A percentile compares a stretch with the other conserved stretches of the same genome.
These are phyloP conservation scores for Fonsecaea multimorphosa DNA, from an alignment of 2,329 filamentous ascomycete genomes.

Conservation along the genomic window DNA sequence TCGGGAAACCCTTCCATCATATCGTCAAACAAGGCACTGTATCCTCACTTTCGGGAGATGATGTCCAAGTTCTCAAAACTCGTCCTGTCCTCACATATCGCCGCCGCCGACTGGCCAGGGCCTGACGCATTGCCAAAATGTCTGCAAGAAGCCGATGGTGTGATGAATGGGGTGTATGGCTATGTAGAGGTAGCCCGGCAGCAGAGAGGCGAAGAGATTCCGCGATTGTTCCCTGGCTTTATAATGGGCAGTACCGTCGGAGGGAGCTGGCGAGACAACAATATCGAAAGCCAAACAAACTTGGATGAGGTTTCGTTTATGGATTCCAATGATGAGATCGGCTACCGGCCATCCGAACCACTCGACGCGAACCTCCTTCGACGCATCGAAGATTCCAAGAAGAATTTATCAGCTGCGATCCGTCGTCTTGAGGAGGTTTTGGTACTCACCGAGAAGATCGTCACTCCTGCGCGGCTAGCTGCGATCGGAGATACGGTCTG, in stretches of 20 bases:
- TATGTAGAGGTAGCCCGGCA: slow-evolving; percentile 95
- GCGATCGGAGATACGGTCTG: slow-evolving; percentile 83
- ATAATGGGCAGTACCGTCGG: slow-evolving; percentile 82
- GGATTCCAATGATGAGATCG: slow-evolving; percentile 83
- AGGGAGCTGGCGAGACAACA: slow-evolving; percentile 82
- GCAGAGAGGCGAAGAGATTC: slow-evolving; percentile 90
- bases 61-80: slow-evolving; percentile 99
- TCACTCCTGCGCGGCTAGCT: slow-evolving; percentile 78
- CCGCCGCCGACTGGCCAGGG: slow-evolving; percentile 92
- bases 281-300: slow-evolving; percentile 67
- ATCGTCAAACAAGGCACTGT: slow-evolving; percentile 94
- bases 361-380: slow-evolving; percentile 81
- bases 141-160: slow-evolving; percentile 94
- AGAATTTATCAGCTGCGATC: slow-evolving; percentile 82
- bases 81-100: slow-evolving; percentile 96
- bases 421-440: slow-evolving; percentile 87
- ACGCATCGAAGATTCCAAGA: slow-evolving; percentile 82
- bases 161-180: slow-evolving; percentile 89
- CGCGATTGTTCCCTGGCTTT: slow-evolving; percentile 91
- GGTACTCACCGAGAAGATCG: slow-evolving; percentile 76
- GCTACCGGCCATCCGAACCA: slow-evolving; percentile 71
- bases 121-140: slow-evolving; percentile 95
- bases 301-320: slow-evolving; percentile 73
- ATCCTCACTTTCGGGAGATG: slow-evolving; percentile 97
- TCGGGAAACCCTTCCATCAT: slow-evolving; percentile 99